Conservation (phyloP, 140 eudicot genomes). For the Bidens hawaiensis region DNA sequence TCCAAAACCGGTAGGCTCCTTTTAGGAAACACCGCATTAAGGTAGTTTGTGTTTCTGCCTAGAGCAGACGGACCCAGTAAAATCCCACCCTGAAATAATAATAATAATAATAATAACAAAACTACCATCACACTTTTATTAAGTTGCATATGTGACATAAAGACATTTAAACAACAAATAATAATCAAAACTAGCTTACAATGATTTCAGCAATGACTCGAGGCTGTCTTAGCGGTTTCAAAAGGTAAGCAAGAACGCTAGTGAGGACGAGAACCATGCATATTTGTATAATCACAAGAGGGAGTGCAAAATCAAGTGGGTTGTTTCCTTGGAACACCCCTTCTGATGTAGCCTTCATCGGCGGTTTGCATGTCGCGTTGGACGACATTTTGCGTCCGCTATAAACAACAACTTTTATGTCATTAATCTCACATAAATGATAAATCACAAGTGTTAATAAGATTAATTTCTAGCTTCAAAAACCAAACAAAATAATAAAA, state of each 20-base stretch:
- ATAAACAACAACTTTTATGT: not conserved
- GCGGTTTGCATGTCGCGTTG: slow-evolving; percentile 35
- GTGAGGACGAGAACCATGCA: slow-evolving; percentile 67
- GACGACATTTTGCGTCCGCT: slow-evolving; percentile 44
- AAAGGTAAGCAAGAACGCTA: too few relatives aligned
- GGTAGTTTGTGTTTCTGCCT: slow-evolving; percentile 50
- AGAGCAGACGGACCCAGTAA: slow-evolving; percentile 94
- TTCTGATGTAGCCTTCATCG: slow-evolving; percentile 97
- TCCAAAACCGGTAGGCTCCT: slow-evolving; percentile 73
- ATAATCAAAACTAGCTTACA: slow-evolving; percentile 46
- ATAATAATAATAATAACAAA: too few relatives aligned
- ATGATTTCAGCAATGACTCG: too few relatives aligned
- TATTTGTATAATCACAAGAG: slow-evolving; percentile 73
- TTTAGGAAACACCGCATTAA: slow-evolving; percentile 53
- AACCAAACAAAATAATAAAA: not conserved
- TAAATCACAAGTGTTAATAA: not conserved
- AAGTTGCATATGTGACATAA: not conserved
- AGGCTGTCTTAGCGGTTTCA: too few relatives aligned
- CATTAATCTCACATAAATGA: slow-evolving; percentile 5
- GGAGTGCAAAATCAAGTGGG: slow-evolving; percentile 76
- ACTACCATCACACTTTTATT: not conserved
- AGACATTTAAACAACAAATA: too few relatives aligned
- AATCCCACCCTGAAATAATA: slow-evolving; percentile 79
- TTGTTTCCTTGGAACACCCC: slow-evolving; percentile 77
- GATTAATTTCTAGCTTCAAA: not conserved